Base-by-base conservation (phyloP, 2,329 filamentous ascomycete genomes). In the Ophiostoma pallidulum region DNA sequence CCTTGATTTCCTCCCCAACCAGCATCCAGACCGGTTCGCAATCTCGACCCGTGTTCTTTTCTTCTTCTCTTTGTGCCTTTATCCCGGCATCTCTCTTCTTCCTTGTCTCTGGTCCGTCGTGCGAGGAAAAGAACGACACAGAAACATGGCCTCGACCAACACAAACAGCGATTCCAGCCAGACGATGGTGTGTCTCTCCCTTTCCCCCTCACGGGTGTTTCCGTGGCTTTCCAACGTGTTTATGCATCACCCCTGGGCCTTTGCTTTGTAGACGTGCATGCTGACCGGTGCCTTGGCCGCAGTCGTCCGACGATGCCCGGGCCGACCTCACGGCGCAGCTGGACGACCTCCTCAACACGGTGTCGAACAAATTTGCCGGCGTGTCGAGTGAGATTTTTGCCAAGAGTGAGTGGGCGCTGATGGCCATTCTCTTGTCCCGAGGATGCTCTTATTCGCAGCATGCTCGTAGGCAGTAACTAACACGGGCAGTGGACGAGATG, bases 361-460 rank as follows among this genome's bases (percentile, higher is more conserved):
- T 96, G 0, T 86, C 86, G 44, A 83, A 79, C 64, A 94, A 94
- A 63, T 95, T 95, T 63, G 82, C 85, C 18, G 79, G 78, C 12
- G 81, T 95, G 5, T 94, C 87, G 8, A 84, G 80, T 51, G 90
- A 95, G 66, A 83, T 96, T 50, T 87, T 94, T 58, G 78, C 84
- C 32, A 95, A 94, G 68, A 86, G 89, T 94, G 65, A 62, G 82
- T 69, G 0, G n/a, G 3, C 10, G 22, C n/a, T 32, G 8, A 18
- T 8, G n/a, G n/a, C n/a, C n/a, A n/a, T 39, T 14, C 24, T 9
- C 5, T 18, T 10, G 6, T 16, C 9, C 7, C 24, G 7, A 18
- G 6, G 2, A n/a, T n/a, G n/a, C n/a, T n/a, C n/a, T n/a, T n/a
- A n/a, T n/a, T n/a, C n/a, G n/a, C n/a, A n/a, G n/a, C n/a, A n/a